Percentiles rank a stretch among this genome's conserved stretches.
Evolutionary conservation across 768 basidiomycete species (phyloP).

Genomic region (Dentipellis sp.): DNA sequence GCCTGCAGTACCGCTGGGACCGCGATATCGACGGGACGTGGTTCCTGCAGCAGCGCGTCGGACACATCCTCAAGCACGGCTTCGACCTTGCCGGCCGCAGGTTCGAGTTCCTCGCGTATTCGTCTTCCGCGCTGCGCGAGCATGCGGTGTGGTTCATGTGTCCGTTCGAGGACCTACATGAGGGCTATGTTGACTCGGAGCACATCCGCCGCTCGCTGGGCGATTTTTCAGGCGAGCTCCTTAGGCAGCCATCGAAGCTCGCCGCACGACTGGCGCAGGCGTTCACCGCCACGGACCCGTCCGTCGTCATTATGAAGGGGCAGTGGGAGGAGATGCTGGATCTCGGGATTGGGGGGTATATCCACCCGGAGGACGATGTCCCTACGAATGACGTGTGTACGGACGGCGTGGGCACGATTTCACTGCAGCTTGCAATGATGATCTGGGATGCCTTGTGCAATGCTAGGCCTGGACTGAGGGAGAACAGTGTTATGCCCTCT

Average conservation of each 20-base stretch:
- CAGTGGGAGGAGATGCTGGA: conserved; percentile 64
- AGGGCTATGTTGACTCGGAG: conserved; percentile 41
- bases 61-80: conserved; percentile 42
- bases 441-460: conserved; percentile 52
- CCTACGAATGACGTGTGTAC: conserved; percentile 39
- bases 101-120: conserved; percentile 81
- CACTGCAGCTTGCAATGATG: conserved; percentile 41
- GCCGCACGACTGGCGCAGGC: conserved; percentile 80
- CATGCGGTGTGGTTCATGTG: conserved; percentile 81
- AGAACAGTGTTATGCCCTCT: conserved; percentile 38
- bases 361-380: conserved; percentile 11
- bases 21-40: conserved; percentile 49
- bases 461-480: conserved; percentile 20
- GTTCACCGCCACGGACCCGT: conserved; percentile 74
- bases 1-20: conserved; percentile 64
- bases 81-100: conserved; percentile 60
- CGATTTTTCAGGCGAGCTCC: conserved; percentile 41
- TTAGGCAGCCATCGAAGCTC: conserved; percentile 59
- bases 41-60: conserved; percentile 33
- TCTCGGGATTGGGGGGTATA: conserved; percentile 23
- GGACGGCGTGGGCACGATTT: conserved; percentile 78
- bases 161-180: conserved; percentile 42
- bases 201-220: conserved; percentile 58
- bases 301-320: conserved; percentile 41
- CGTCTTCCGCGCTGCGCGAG: conserved; percentile 64